Base-by-base conservation (phyloP, 2,329 filamentous ascomycete species). In the Pseudogymnoascus sp. region DNA sequence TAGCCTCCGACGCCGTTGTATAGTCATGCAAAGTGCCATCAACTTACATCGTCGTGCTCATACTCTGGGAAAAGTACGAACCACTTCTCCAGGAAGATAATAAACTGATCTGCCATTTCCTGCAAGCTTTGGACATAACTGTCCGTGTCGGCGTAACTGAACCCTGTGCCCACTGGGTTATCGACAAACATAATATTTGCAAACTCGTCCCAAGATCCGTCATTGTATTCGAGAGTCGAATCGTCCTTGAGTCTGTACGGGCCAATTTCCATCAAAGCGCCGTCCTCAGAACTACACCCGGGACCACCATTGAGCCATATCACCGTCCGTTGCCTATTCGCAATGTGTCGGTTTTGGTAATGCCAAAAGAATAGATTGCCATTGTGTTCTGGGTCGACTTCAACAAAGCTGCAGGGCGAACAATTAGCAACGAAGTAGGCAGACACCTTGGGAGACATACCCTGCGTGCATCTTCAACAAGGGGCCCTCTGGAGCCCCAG, bases 291-390 rank as follows among this genome's bases (percentile, higher is more conserved):
- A 76, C 92, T 97, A 77, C 95, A 99, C 28, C 96, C 95, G 1
- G 95, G 95, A 0, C 95, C 96, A 63, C 95, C 96, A 74, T 99
- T 99, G 65, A 99, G 79, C 95, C 96, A 99, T 72, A 99, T 87
- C 10, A 99, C 90, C 2, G 93, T 96, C 65, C 95, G 86, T 75
- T 95, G 90, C 71, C 84, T 86, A 74, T 98, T 90, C 64, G 92
- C 93, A 69, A 99, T 96, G 76, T 99, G 95, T 70, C 90, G 85
- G 75, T 98, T 98, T 75, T 96, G 87, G 75, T 90, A 97, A 73
- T 97, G 91, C 95, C 95, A 99, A 81, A 99, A 99, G 81, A 98
- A 99, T 16, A 99, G 79, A 76, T 98, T 96, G 70, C 92, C 93
- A 74, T 98, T 92, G 75, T 89, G 85, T 69, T 92, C 87, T 19